Evolutionary conservation across 805 yeast species (phyloP), one percentile per base, ranked within the genome.

Genomic region (Suhomyces xylopsoci): DNA sequence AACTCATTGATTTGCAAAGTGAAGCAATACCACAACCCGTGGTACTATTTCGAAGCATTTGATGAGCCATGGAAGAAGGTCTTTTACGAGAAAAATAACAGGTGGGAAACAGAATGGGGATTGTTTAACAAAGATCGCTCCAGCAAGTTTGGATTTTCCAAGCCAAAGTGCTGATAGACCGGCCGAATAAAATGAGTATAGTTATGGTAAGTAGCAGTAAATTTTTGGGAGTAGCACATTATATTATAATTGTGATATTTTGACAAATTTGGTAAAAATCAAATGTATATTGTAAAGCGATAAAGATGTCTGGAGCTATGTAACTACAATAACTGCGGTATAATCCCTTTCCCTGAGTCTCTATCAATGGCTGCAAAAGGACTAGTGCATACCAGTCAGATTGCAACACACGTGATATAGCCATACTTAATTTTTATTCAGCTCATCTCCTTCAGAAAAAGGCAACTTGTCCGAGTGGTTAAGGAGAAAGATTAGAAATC

Each of bases 91-190:
- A 73, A 65, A 1, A 74, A 71, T 2, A 72, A 75, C 28, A 67
- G 66, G 51, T 84, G 90, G 90, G 90, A 85, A 59, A 77, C 88
- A 0, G 82, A 84, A 57, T 86, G 90, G 90, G 92, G 90, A 0
- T 53, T 86, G 7, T 84, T 86, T 59, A 72, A 77, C 1, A 58
- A 62, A 6, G 77, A 81, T 50, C 66, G 89, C 49, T 64, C 69
- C 40, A 56, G 81, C 55, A 84, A 83, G 57, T 62, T 66, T 5
- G 73, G 70, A 38, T 38, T 38, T 17, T 2, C n/a, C 7, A 19
- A 19, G 9, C 14, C 24, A 4, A 17, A 2, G 24, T 38, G 42
- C 42, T 19, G 24, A 38, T 19, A 14, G 8, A n/a, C n/a, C 32
- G n/a, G n/a, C n/a, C n/a, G n/a, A n/a, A n/a, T n/a, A n/a, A n/a